Base-by-base conservation (phyloP, 2,329 filamentous ascomycete genomes). In the Sordariomycetes sp. region DNA sequence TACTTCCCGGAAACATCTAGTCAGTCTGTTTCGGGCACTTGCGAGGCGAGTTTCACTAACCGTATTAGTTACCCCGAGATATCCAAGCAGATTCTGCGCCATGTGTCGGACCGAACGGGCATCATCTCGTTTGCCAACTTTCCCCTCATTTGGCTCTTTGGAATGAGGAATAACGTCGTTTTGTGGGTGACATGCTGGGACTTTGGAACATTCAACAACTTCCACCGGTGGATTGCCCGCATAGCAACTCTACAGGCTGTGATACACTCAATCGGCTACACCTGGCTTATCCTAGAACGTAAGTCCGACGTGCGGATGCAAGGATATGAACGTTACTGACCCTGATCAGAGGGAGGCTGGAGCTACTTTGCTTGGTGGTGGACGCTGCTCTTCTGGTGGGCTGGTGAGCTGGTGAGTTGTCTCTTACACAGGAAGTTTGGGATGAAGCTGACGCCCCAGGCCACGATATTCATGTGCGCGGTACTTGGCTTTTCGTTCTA, bases 161-260 rank as follows among this genome's bases (percentile, higher is more conserved):
- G 71, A 1, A 72, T 74, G 47, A 63, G 80, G 8, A 85, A 84
- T 40, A 82, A 84, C 33, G 46, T 77, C 0, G 63, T 82, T 12
- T 58, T 82, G 35, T 80, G 74, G 74, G 48, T 76, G 1, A 83
- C 80, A 0, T 79, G 79, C 0, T 84, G 79, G 78, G 75, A 72
- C 9, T 82, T 79, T 48, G 66, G 67, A 2, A 76, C 74, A 0
- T 83, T 75, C 46, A 83, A 75, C 42, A 66, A 74, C 26, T 82
- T 82, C 34, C 80, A 84, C 50, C 71, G 79, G 1, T 78, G 76
- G 64, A 63, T 79, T 4, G 79, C 80, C 0, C 63, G 79, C 14
- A 62, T 81, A 3, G 66, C 75, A 6, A 78, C 77, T 0, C 37
- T 76, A 1, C 67, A 82, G 42, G 79, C 75, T 2, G 61, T 82